Evolutionary conservation across 176 grass and related monocot genomes (phyloP).

Genomic region (barley (Hordeum vulgare)): DNA sequence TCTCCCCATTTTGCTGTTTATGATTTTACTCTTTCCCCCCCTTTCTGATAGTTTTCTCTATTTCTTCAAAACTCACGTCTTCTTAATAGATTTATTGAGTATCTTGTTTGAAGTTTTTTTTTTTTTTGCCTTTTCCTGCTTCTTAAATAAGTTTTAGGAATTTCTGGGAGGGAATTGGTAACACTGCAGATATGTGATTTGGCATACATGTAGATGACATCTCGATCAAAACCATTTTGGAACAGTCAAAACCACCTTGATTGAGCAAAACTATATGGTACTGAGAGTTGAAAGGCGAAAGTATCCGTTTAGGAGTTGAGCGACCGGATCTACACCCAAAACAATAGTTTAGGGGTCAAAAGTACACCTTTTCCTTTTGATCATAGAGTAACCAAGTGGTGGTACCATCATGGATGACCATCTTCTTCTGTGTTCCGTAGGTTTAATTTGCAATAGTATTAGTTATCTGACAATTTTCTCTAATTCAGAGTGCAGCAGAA

Average conservation of each 20-base stretch:
- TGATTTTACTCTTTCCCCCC: neutral
- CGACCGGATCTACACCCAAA: neutral
- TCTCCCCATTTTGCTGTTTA: neutral
- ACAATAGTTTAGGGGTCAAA: neutral
- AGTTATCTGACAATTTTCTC: neutral
- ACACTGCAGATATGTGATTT: neutral
- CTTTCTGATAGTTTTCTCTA: neutral
- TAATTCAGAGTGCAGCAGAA: slow-evolving; percentile 20
- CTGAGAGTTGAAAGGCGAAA: neutral
- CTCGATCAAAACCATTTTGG: neutral
- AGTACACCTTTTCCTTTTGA: neutral
- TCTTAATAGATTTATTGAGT: neutral
- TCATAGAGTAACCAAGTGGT: neutral
- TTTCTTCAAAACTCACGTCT: neutral
- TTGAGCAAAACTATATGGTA: neutral
- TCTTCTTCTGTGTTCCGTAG: neutral
- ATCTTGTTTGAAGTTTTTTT: neutral
- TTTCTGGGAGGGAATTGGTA: neutral
- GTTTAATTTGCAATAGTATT: neutral
- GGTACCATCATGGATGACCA: neutral
- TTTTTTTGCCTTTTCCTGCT: neutral
- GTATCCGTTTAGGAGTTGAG: neutral
- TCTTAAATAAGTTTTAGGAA: neutral
- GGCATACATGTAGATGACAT: neutral
- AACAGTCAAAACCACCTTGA: neutral